Evolutionary conservation across 1,284 basidiomycete species (phyloP).

Genomic region (Microbotryum silenes-acaulis): DNA sequence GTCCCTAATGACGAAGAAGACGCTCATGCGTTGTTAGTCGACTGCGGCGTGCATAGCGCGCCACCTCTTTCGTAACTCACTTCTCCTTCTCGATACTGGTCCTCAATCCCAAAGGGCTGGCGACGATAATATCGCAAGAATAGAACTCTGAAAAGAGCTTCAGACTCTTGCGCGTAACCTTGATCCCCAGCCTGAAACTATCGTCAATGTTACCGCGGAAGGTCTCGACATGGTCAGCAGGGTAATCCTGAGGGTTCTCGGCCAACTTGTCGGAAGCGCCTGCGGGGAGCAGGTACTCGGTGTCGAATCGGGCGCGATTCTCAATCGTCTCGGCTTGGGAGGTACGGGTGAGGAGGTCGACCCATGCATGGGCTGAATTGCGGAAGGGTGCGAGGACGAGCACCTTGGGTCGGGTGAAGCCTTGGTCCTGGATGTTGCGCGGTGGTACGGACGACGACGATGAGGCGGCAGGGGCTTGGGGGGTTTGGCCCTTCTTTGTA

Average conservation of each 20-base stretch:
- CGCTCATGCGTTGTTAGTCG: too few species aligned
- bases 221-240: conserved; percentile 81
- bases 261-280: conserved; percentile 76
- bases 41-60: too few species aligned
- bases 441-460: conserved; percentile 44
- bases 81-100: conserved; percentile 91
- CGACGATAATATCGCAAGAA: conserved; percentile 81
- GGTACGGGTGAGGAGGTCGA: conserved; percentile 52
- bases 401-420: conserved; percentile 91
- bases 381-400: conserved; percentile 89
- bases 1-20: conserved; percentile 42
- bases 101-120: conserved; percentile 84
- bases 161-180: conserved; percentile 80
- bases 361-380: conserved; percentile 74
- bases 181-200: conserved; percentile 84
- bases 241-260: conserved; percentile 56
- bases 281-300: conserved; percentile 74
- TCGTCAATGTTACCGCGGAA: conserved; percentile 98
- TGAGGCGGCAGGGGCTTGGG: conserved; percentile 14
- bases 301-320: conserved; percentile 70
- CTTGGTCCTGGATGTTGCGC: conserved; percentile 80
- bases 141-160: conserved; percentile 86
- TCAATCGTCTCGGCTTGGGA: conserved; percentile 64
- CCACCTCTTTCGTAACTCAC: conserved; percentile 45
- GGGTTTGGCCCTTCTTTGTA: conserved; percentile 20